A percentile compares a stretch with the other conserved stretches of the same genome.
These are phyloP conservation scores for Parasarocladium wereldwijsianum DNA, from an alignment of 2,329 filamentous ascomycete genomes.

Conservation along the genomic window DNA sequence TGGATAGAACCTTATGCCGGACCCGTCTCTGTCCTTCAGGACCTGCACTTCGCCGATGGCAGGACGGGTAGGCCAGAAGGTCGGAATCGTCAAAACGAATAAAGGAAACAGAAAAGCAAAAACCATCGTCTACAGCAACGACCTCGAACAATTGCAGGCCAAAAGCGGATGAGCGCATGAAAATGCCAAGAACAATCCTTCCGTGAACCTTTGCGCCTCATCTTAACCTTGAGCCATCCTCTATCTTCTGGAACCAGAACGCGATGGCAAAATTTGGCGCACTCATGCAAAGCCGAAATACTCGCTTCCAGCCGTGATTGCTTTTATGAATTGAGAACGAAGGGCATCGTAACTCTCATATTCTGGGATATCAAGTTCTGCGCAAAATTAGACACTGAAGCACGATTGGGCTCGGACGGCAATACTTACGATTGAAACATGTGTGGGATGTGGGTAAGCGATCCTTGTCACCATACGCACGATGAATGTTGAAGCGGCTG, in stretches of 20 bases:
- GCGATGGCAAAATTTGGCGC: slow-evolving; percentile 8
- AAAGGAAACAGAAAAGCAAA: slow-evolving; percentile 2
- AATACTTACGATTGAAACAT: slow-evolving; percentile 90
- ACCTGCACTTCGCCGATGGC: too few species aligned
- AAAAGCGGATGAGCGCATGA: too few species aligned
- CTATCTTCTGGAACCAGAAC: slow-evolving; percentile 6
- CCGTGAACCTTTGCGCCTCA: slow-evolving; percentile 4
- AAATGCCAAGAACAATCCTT: too few species aligned
- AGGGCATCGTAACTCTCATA: slow-evolving; percentile 93
- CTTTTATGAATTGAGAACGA: slow-evolving; percentile 77
- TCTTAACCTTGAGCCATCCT: slow-evolving; percentile 1
- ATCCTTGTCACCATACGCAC: slow-evolving; percentile 93
- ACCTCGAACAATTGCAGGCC: too few species aligned
- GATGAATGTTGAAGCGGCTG: slow-evolving; percentile 96
- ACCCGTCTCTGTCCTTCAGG: too few species aligned
- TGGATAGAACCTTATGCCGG: too few species aligned
- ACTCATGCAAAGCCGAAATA: slow-evolving; percentile 90
- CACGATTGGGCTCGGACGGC: background rate
- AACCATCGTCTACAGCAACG: background rate
- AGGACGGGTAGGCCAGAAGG: too few species aligned
- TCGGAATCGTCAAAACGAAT: background rate
- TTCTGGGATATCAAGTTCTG: slow-evolving; percentile 94
- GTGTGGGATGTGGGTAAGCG: slow-evolving; percentile 92
- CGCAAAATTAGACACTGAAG: slow-evolving; percentile 18
- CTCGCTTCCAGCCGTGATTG: slow-evolving; percentile 94